Conservation (phyloP, 2,329 filamentous ascomycete genomes). For the Xylariaceae sp. region DNA sequence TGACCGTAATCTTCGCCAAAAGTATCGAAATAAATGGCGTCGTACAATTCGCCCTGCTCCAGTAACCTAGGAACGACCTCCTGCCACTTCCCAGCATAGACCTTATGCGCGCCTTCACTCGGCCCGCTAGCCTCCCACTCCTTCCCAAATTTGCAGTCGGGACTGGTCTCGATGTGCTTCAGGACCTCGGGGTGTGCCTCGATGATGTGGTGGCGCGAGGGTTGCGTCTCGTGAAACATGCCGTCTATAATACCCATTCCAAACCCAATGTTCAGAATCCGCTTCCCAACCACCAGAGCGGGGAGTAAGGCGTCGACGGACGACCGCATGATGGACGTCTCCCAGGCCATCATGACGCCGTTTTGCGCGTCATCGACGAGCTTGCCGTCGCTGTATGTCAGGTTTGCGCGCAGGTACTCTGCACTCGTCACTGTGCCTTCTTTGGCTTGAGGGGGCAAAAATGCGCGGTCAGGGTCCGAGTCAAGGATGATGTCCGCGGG, state of each 20-base stretch:
- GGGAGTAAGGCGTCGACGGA: constrained; percentile 72
- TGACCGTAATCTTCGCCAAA: constrained; percentile 94
- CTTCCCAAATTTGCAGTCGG: constrained; percentile 59
- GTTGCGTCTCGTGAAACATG: constrained; percentile 73
- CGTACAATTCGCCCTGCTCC: constrained; percentile 72
- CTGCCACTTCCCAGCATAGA: constrained; percentile 82
- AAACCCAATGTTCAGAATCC: constrained; percentile 85
- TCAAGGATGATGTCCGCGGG: constrained; percentile 37
- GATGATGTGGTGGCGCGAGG: constrained; percentile 79
- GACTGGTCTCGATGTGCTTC: constrained; percentile 58
- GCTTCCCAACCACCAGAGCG: constrained; percentile 56
- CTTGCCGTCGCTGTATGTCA: constrained; percentile 69
- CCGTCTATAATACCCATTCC: constrained; percentile 89
- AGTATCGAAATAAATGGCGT: constrained; percentile 96
- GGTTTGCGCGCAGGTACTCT: constrained; percentile 70
- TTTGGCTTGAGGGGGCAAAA: constrained; percentile 38
- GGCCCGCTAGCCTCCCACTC: constrained; percentile 62
- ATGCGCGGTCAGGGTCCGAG: constrained; percentile 39
- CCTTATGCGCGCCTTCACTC: constrained; percentile 71
- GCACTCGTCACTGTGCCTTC: constrained; percentile 62
- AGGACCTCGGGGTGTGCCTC: constrained; percentile 85
- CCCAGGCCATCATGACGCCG: constrained; percentile 95
- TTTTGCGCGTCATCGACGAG: constrained; percentile 79
- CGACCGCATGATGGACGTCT: constrained; percentile 82
- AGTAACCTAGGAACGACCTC: constrained; percentile 75